Percentiles rank a stretch among this genome's conserved stretches.
phyloP scores from a whole-genome alignment of 192 early-diverging fungal species.

The Coemansia sp. region DNA sequence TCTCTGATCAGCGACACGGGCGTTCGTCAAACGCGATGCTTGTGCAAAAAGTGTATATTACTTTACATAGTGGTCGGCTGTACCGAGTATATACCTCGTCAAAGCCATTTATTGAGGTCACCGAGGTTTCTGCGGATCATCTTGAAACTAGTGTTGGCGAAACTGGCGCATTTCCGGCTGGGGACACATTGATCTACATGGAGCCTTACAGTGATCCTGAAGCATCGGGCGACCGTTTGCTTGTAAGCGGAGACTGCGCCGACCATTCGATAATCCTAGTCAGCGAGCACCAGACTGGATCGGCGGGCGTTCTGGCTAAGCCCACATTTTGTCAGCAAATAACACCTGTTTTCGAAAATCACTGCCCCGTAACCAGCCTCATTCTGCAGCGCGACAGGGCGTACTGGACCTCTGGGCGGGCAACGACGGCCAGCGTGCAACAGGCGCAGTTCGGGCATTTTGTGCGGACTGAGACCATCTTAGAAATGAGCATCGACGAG shows the following conservation, averaged over 20 bases:
- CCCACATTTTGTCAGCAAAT: not conserved
- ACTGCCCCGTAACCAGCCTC: conserved; percentile 30
- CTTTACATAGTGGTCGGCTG: conserved; percentile 30
- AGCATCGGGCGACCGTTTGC: conserved; percentile 15
- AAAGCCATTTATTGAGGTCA: conserved; percentile 12
- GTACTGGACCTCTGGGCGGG: conserved; percentile 24
- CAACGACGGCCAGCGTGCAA: conserved; percentile 10
- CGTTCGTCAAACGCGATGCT: not conserved
- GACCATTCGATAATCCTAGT: conserved; percentile 28
- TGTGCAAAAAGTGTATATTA: conserved; percentile 30
- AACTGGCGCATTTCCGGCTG: not conserved
- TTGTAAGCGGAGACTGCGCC: conserved; percentile 30
- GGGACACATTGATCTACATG: conserved; percentile 24
- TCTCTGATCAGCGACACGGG: not conserved
- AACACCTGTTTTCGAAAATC: conserved; percentile 21
- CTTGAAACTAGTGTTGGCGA: not conserved
- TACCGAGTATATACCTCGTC: conserved; percentile 9
- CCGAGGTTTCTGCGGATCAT: conserved; percentile 1
- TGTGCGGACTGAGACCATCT: not conserved
- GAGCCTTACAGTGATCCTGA: not conserved
- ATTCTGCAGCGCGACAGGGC: not conserved
- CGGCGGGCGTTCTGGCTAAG: not conserved
- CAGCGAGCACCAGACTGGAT: not conserved
- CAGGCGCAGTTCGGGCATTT: conserved; percentile 29
- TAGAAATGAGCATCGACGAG: not conserved